A percentile compares a stretch with the other conserved stretches of the same genome.
Evolutionary conservation across 2,329 filamentous ascomycete genomes (phyloP).

Genomic region (Sphaerostilbella broomeana): DNA sequence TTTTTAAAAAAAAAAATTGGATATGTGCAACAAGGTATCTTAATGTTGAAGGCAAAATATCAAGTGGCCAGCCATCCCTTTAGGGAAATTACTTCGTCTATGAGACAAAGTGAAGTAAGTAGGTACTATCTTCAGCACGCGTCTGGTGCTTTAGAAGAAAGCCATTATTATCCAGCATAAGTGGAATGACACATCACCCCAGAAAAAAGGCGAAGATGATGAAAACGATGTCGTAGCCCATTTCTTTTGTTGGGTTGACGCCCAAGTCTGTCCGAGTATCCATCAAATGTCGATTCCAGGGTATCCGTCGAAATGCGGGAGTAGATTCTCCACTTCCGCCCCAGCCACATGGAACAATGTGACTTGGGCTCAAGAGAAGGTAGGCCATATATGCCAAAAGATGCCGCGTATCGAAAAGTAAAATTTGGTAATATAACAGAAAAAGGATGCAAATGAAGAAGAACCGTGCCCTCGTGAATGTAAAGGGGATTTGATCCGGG

Average conservation of each 20-base stretch:
- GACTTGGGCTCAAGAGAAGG: constrained; percentile 1
- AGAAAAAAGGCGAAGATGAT: constrained; percentile 3
- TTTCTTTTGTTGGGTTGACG: too few species aligned
- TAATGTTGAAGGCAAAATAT: constrained; percentile 5
- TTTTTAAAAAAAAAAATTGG: constrained; percentile 4
- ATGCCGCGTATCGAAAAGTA: constrained; percentile 13
- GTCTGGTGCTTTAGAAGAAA: constrained; percentile 7
- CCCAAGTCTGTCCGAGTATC: not conserved
- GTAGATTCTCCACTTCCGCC: constrained; percentile 1
- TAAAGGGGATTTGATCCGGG: constrained; percentile 22
- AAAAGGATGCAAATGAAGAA: constrained; percentile 14
- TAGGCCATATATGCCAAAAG: constrained; percentile 9
- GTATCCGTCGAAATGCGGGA: constrained; percentile 4
- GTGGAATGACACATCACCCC: not conserved
- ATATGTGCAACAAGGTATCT: constrained; percentile 11
- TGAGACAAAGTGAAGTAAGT: constrained; percentile 12
- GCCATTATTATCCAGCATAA: constrained; percentile 7
- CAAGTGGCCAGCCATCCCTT: constrained; percentile 6
- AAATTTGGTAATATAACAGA: constrained; percentile 9
- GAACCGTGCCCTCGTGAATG: constrained; percentile 30
- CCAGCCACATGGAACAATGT: constrained; percentile 3
- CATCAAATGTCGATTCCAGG: constrained; percentile 5
- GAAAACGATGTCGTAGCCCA: not conserved
- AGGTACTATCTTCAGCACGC: constrained; percentile 3
- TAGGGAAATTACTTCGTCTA: constrained; percentile 8